phyloP scores from a whole-genome alignment of 163 green algal genomes.

The Chlorella variabilis region DNA sequence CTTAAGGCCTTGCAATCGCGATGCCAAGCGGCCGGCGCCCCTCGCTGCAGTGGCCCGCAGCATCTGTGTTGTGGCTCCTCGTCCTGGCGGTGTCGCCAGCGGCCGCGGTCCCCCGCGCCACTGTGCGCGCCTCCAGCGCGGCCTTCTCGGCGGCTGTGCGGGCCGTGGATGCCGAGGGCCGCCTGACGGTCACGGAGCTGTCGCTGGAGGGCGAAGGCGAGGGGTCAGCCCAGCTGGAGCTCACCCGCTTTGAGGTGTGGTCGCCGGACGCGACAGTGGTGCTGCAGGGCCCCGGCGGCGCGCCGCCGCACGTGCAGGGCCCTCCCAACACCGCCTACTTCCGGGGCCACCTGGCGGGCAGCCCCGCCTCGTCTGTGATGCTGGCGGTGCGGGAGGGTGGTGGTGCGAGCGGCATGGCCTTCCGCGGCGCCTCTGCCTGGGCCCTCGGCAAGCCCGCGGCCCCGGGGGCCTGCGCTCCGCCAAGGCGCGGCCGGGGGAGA shows the following conservation, averaged over 20 bases:
- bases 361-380: neutral
- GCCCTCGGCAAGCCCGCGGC: slow-evolving; percentile 13
- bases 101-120: neutral
- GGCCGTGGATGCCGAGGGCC: neutral
- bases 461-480: neutral
- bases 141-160: neutral
- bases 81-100: neutral
- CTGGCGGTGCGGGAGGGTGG: slow-evolving; percentile 4
- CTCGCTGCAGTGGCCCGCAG: too few relatives aligned
- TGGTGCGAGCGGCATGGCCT: neutral
- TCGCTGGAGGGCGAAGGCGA: neutral
- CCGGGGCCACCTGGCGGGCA: neutral
- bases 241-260: slow-evolving; percentile 11
- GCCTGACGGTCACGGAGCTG: neutral
- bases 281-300: neutral
- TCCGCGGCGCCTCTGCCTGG: neutral
- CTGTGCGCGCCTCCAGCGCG: neutral
- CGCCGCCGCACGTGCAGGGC: neutral
- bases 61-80: too few relatives aligned
- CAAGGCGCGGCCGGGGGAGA: neutral
- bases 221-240: neutral
- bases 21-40: too few relatives aligned
- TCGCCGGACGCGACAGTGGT: neutral
- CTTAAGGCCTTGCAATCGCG: too few relatives aligned
- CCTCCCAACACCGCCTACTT: slow-evolving; percentile 12